These are phyloP conservation scores for Luffa aegyptiaca DNA, from an alignment of 306 rosid species.

Conservation along the genomic window DNA sequence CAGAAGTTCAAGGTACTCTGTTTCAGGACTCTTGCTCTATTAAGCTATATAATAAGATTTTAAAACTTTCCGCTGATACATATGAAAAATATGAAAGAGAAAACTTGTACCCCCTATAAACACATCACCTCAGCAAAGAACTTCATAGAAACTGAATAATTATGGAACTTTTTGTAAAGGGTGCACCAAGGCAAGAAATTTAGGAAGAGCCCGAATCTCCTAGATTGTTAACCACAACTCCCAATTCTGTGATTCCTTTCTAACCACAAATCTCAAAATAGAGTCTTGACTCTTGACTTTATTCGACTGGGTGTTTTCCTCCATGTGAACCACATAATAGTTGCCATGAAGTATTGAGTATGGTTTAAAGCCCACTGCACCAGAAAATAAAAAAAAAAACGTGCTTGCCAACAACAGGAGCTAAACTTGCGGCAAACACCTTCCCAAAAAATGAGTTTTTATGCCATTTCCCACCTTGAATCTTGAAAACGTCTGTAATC, in stretches of 20 bases:
- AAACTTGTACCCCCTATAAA: background rate
- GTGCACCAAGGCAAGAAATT: too few relatives aligned
- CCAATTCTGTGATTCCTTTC: background rate
- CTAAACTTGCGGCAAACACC: background rate
- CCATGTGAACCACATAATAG: background rate
- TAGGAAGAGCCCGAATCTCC: too few relatives aligned
- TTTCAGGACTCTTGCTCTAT: background rate
- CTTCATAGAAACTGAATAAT: background rate
- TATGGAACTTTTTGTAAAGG: background rate
- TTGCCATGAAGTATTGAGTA: background rate
- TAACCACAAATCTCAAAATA: background rate
- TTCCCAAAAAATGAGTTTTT: background rate
- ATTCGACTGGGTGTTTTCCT: background rate
- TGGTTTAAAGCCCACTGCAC: background rate
- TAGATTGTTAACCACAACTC: too few relatives aligned
- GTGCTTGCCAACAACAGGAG: background rate
- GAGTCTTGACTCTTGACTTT: background rate
- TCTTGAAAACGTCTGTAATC: background rate
- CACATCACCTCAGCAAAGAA: background rate
- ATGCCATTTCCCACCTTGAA: background rate
- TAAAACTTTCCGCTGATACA: background rate
- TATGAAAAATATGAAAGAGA: background rate
- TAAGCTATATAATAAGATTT: background rate
- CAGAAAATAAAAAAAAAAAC: background rate
- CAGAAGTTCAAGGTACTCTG: conserved; percentile 53